Conservation (phyloP, 768 basidiomycete genomes). For the Lentinula edodes region DNA sequence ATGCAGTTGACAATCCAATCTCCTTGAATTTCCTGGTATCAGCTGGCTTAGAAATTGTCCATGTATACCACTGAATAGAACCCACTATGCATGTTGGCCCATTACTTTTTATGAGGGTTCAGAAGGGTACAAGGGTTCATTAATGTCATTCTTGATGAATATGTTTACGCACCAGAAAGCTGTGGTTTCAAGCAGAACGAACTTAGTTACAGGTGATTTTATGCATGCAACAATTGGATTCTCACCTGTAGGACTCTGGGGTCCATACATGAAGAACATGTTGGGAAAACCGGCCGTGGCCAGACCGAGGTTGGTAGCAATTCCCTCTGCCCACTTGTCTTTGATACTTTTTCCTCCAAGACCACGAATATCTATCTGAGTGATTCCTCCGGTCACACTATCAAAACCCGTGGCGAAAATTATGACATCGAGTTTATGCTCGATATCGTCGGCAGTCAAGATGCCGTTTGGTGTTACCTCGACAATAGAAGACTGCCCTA, state of each 20-base stretch:
- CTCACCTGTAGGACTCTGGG: conserved; percentile 12
- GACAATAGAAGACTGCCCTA: conserved; percentile 8
- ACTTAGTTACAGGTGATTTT: neutral
- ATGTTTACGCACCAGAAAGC: neutral
- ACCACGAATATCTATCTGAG: conserved; percentile 15
- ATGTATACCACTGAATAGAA: neutral
- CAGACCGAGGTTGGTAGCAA: conserved; percentile 13
- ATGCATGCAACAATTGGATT: neutral
- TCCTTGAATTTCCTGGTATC: conserved; percentile 18
- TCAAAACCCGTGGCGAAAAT: conserved; percentile 16
- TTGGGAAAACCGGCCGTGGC: conserved; percentile 11
- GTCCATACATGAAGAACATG: conserved; percentile 13
- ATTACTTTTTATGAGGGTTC: neutral
- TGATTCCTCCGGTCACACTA: conserved; percentile 9
- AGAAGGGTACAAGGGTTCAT: neutral
- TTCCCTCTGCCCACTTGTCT: conserved; percentile 12
- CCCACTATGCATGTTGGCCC: neutral
- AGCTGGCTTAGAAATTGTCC: neutral
- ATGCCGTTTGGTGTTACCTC: conserved; percentile 12
- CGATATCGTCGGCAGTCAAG: conserved; percentile 5
- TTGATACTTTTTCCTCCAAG: conserved; percentile 10
- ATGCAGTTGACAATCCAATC: conserved; percentile 20
- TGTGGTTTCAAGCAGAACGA: neutral
- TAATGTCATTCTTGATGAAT: too few species aligned
- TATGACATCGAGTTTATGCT: conserved; percentile 12